Base-by-base conservation (phyloP, 2,329 filamentous ascomycete species). In the Coleophoma eucalyptorum region DNA sequence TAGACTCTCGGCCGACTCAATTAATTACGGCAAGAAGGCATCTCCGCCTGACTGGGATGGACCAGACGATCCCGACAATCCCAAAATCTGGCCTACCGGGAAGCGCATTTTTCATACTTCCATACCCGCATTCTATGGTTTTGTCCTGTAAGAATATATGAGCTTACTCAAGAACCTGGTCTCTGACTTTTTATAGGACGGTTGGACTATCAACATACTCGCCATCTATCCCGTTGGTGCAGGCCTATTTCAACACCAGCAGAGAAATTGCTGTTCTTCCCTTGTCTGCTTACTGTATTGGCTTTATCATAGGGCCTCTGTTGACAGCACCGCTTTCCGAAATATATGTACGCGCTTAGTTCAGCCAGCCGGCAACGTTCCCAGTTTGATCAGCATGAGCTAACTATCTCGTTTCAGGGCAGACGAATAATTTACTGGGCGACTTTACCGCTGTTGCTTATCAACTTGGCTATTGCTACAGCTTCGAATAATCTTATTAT, bases 401-500 rank as follows among this genome's bases (percentile, higher is more conserved):
- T 26, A 26, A 26, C 26, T 26, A 5, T 8, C 26, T 8, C 26
- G 60, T 64, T 87, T 10, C 82, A 79, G 49, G 84, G 81, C 5
- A 74, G 81, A 2, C 77, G 86, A 54, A 62, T 77, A 18, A 71
- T 87, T n/a, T 84, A 86, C 62, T 74, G 79, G 59, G 62, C 71
- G 49, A 82, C 80, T 10, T 81, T 83, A 57, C 66, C 75, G 50
- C 71, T 74, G 10, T 71, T 87, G 48, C 78, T 80, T 1, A 76
- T 76, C 2, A 88, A 88, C 63, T 85, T 80, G 54, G 81, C 76
- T 15, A 83, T 75, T 6, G 74, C 73, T 20, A 79, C 80, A 2
- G 81, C 77, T 10, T 72, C 79, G 0, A 71, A 79, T 50, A 83
- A 77, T 56, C 79, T 84, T 55, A 70, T 70, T 43, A 78, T 78